A percentile compares a stretch with the other conserved stretches of the same genome.
phyloP scores from a whole-genome alignment of 2,329 filamentous ascomycete species.

The Ceratocystis variospora region DNA sequence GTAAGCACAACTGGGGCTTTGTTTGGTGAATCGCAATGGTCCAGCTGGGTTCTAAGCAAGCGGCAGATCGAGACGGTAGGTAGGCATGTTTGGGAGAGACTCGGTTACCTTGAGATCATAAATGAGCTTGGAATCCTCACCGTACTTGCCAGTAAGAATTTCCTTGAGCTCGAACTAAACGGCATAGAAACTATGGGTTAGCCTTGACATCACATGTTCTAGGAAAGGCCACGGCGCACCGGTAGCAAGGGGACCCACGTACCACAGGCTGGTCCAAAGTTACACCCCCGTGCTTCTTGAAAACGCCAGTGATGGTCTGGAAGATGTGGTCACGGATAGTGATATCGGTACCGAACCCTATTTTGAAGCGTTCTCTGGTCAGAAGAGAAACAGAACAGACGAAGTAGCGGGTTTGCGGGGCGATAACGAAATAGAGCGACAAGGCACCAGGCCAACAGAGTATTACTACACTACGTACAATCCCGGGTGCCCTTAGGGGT shows the following conservation, averaged over 20 bases:
- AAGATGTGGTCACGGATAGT: constrained; percentile 72
- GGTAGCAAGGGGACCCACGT: not conserved
- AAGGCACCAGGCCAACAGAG: not conserved
- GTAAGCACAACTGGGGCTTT: constrained; percentile 7
- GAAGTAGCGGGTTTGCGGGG: not conserved
- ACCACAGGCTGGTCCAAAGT: constrained; percentile 63
- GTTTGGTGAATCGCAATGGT: constrained; percentile 20
- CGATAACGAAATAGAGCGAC: not conserved
- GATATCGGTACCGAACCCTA: constrained; percentile 61
- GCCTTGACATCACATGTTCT: not conserved
- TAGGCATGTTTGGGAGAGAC: not conserved
- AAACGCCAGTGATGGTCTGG: constrained; percentile 58
- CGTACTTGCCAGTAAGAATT: constrained; percentile 79
- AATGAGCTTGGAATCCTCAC: constrained; percentile 83
- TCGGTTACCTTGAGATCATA: constrained; percentile 45
- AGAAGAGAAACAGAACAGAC: not conserved
- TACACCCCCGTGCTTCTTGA: constrained; percentile 70
- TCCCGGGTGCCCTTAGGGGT: constrained; percentile 85
- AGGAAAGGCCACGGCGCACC: not conserved
- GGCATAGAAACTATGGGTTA: not conserved
- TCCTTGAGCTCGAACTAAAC: constrained; percentile 63
- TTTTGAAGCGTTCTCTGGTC: not conserved
- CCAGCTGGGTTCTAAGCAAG: not conserved
- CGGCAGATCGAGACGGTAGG: not conserved
- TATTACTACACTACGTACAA: constrained; percentile 34